These are phyloP conservation scores for Nannizziopsis arthrosporioides DNA, from an alignment of 2,329 filamentous ascomycete species.

Conservation along the genomic window DNA sequence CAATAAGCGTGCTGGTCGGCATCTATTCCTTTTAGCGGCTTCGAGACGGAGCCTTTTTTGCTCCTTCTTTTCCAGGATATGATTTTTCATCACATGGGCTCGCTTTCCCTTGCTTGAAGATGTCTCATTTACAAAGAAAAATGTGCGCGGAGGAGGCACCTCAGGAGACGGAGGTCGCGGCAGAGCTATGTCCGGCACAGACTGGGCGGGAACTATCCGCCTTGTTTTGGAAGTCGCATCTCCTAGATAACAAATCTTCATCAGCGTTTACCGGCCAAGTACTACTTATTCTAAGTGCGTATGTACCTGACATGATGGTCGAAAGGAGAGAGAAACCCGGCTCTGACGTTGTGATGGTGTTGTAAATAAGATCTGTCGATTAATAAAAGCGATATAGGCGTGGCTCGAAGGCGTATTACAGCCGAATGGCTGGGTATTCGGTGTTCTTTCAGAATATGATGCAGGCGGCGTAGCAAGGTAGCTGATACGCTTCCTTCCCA, in stretches of 20 bases:
- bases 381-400: too few species aligned
- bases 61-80: slow-evolving; percentile 34
- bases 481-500: too few species aligned
- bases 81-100: slow-evolving; percentile 36
- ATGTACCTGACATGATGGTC: too few species aligned
- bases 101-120: slow-evolving; percentile 34
- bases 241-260: neutral
- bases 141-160: slow-evolving; percentile 13
- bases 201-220: slow-evolving; percentile 7
- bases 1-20: slow-evolving; percentile 15
- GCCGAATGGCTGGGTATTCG: too few species aligned
- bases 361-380: too few species aligned
- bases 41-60: slow-evolving; percentile 23
- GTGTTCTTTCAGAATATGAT: too few species aligned
- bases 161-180: neutral
- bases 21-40: slow-evolving; percentile 13
- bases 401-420: too few species aligned
- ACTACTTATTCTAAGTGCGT: too few species aligned
- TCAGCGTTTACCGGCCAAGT: neutral
- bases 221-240: neutral
- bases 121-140: slow-evolving; percentile 33
- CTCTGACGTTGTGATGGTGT: too few species aligned
- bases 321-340: too few species aligned
- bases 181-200: neutral
- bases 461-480: too few species aligned